Evolutionary conservation across 164 flowering plant genomes (phyloP).

Genomic region (Nymphaea colorata): DNA sequence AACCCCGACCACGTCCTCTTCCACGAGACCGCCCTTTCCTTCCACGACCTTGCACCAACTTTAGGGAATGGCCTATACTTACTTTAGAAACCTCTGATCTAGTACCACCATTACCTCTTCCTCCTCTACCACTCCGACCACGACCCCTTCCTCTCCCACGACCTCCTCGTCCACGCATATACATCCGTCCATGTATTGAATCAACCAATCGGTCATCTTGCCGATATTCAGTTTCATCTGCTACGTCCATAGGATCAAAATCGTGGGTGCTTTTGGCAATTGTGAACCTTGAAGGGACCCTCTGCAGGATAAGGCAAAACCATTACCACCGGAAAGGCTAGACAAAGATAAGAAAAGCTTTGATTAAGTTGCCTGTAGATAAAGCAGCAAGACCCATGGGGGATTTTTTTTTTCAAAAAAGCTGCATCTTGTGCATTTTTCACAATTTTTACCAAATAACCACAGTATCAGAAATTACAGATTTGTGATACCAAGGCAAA

Average conservation of each 20-base stretch:
- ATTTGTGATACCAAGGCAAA: too few species aligned
- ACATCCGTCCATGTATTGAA: slow-evolving; percentile 15
- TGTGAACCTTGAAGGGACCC: slow-evolving; percentile 28
- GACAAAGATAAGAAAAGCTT: background rate
- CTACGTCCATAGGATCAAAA: slow-evolving; percentile 14
- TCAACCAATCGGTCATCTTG: slow-evolving; percentile 26
- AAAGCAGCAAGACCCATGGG: too few species aligned
- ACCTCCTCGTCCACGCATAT: slow-evolving; percentile 38
- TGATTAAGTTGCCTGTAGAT: too few species aligned
- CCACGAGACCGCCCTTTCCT: slow-evolving; percentile 45
- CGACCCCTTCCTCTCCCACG: slow-evolving; percentile 20
- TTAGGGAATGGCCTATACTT: slow-evolving; percentile 15
- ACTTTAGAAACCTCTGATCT: slow-evolving; percentile 21
- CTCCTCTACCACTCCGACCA: slow-evolving; percentile 39
- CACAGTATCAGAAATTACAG: too few species aligned
- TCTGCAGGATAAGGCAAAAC: slow-evolving; percentile 17
- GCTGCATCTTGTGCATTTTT: too few species aligned
- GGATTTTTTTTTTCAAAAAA: too few species aligned
- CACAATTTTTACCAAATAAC: too few species aligned
- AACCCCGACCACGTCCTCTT: slow-evolving; percentile 38
- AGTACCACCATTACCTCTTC: slow-evolving; percentile 21
- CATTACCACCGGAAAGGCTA: background rate
- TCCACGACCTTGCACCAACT: slow-evolving; percentile 15
- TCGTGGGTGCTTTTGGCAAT: slow-evolving; percentile 28
- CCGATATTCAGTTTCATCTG: slow-evolving; percentile 15